phyloP scores from a whole-genome alignment of 2,329 filamentous ascomycete species.

The Ceratocystis eucalypticola region DNA sequence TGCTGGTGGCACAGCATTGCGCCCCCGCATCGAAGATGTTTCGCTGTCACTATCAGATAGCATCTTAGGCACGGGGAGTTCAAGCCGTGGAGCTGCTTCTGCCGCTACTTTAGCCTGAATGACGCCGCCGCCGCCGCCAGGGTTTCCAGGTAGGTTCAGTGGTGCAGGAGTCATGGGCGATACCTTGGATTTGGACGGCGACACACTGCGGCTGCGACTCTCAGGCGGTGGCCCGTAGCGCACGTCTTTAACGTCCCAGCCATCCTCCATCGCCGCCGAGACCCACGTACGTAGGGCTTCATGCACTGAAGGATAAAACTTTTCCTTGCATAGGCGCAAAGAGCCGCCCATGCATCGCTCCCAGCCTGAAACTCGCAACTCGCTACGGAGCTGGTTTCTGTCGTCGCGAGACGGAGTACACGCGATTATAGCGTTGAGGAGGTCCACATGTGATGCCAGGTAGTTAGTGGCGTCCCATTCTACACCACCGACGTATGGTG shows the following conservation, averaged over 20 bases:
- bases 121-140: background rate
- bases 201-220: constrained; percentile 18
- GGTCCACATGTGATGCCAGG: constrained; percentile 78
- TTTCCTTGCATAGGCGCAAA: constrained; percentile 87
- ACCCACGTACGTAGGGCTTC: constrained; percentile 84
- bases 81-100: constrained; percentile 13
- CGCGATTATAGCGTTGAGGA: constrained; percentile 80
- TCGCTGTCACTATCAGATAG: constrained; percentile 17
- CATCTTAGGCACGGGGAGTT: constrained; percentile 17
- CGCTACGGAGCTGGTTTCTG: constrained; percentile 64
- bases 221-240: constrained; percentile 51
- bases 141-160: background rate
- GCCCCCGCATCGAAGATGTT: constrained; percentile 10
- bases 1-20: constrained; percentile 12
- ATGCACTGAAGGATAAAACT: constrained; percentile 89
- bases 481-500: constrained; percentile 90
- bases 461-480: constrained; percentile 99
- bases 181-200: constrained; percentile 17
- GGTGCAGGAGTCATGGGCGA: constrained; percentile 11
- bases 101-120: background rate
- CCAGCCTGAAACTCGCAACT: constrained; percentile 72
- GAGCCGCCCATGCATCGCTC: constrained; percentile 79
- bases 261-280: constrained; percentile 71
- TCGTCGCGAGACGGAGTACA: constrained; percentile 56
- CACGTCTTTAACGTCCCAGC: constrained; percentile 72